These are phyloP conservation scores for Nepenthes mirabilis DNA, from an alignment of 148 eudicot genomes.

Conservation along the genomic window DNA sequence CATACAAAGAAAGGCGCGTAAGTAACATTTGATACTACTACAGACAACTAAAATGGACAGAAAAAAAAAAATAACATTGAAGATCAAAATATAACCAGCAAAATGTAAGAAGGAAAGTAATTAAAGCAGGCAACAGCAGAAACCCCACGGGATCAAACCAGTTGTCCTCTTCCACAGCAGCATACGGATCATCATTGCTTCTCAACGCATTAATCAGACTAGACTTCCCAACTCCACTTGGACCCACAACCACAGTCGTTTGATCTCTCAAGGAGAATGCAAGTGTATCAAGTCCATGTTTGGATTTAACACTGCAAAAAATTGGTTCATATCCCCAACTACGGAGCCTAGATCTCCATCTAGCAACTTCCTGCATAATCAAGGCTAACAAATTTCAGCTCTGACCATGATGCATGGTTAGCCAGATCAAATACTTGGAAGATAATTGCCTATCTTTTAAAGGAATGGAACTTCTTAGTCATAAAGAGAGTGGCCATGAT, in stretches of 20 bases:
- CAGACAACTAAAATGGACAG: background rate
- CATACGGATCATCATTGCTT: constrained; percentile 21
- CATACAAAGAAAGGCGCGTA: background rate
- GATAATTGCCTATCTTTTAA: too few relatives aligned
- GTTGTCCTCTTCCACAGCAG: constrained; percentile 31
- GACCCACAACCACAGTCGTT: constrained; percentile 90
- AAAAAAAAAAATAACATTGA: constrained; percentile 1
- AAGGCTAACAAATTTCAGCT: constrained; percentile 3
- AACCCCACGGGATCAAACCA: constrained; percentile 50
- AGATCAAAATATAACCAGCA: background rate
- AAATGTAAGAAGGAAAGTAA: background rate
- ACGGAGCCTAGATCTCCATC: constrained; percentile 70
- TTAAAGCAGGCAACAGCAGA: constrained; percentile 3
- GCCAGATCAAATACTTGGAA: background rate
- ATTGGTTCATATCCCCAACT: constrained; percentile 82
- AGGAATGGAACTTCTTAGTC: too few relatives aligned
- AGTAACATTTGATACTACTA: background rate
- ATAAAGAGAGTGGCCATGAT: too few relatives aligned
- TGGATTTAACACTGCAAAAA: constrained; percentile 72
- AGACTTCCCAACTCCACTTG: constrained; percentile 97
- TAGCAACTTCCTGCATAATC: constrained; percentile 33
- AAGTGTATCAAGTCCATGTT: constrained; percentile 66
- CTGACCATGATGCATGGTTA: background rate
- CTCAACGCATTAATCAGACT: constrained; percentile 87
- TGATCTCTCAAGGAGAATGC: constrained; percentile 57